Conservation (phyloP, 306 rosid species). For the Glycyrrhiza uralensis region DNA sequence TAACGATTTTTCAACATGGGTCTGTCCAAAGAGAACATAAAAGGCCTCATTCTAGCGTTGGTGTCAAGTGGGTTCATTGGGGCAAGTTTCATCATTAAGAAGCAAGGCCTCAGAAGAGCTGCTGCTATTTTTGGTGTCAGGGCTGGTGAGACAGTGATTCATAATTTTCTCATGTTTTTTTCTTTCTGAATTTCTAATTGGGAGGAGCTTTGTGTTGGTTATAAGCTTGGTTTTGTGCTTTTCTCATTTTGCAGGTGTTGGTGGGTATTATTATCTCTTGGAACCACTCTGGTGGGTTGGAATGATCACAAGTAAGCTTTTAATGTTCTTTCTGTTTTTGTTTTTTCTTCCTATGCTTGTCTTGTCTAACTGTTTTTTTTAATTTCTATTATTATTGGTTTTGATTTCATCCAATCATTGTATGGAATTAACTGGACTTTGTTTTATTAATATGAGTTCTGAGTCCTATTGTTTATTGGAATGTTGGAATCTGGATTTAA, state of each 20-base stretch:
- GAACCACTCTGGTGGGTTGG: constrained; percentile 97
- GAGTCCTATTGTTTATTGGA: not conserved
- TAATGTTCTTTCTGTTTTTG: not conserved
- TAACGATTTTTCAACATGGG: constrained; percentile 39
- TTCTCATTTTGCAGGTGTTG: constrained; percentile 54
- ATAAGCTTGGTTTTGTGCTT: constrained; percentile 3
- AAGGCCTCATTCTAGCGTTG: constrained; percentile 69
- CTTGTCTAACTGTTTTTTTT: not conserved
- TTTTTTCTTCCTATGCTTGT: not conserved
- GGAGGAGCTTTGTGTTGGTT: not conserved
- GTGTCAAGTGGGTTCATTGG: constrained; percentile 79
- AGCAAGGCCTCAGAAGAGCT: constrained; percentile 79
- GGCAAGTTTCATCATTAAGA: constrained; percentile 84
- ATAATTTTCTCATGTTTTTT: too few relatives aligned
- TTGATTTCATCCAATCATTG: constrained; percentile 19
- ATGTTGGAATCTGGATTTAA: constrained; percentile 14
- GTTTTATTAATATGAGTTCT: not conserved
- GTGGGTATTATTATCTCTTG: constrained; percentile 78
- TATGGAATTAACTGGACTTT: not conserved
- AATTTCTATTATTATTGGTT: not conserved
- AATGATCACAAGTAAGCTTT: constrained; percentile 63
- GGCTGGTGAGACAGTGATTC: constrained; percentile 46
- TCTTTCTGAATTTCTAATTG: not conserved
- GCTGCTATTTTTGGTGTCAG: constrained; percentile 72
- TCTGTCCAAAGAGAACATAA: constrained; percentile 54